Evolutionary conservation across 2,329 filamentous ascomycete species (phyloP), one percentile per base, ranked within the genome.

Genomic region (Fusarium duplospermum): DNA sequence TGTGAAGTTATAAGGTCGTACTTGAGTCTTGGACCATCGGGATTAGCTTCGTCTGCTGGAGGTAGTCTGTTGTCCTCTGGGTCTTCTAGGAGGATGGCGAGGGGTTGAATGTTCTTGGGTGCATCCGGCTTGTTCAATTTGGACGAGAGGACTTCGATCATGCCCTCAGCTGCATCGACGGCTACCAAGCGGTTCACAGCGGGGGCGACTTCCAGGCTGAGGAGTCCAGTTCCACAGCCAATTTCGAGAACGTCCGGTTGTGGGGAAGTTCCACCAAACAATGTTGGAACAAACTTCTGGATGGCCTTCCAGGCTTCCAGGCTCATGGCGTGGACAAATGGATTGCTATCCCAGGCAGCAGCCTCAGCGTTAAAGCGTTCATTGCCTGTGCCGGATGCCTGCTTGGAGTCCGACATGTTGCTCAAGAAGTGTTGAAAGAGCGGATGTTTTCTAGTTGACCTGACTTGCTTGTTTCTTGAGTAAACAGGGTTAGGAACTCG

Each of bases 151-250:
- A 85, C 86, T 3, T 83, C 81, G 35, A 90, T 86, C 89, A 90
- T 91, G 61, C 87, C 88, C 18, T 83, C 77, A 3, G 88, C 85
- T 0, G 87, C 84, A 71, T 91, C 89, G 22, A 90, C 83, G 47
- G 88, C 88, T 3, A 88, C 84, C 6, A 90, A 77, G 9, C 81
- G 82, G 47, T 82, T 83, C 6, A 87, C 84, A 35, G 85, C 79
- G 0, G 88, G 87, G 0, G 88, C 84, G 4, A 89, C 80, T 10
- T 80, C 81, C 56, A 88, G 82, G 11, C 86, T 87, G 27, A 90
- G 83, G 0, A 89, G 83, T 10, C 88, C 88, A 5, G 88, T 90
- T 58, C 88, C 88, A 72, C 87, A 89, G 62, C 88, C 88, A 20
- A 90, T 85, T 78, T 90, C 89, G 4, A 90, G 85, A 9, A 90